Percentiles rank a stretch among this genome's conserved stretches.
These are phyloP conservation scores for Gossypium longicalyx DNA, from an alignment of 345 rosid genomes.

Conservation along the genomic window DNA sequence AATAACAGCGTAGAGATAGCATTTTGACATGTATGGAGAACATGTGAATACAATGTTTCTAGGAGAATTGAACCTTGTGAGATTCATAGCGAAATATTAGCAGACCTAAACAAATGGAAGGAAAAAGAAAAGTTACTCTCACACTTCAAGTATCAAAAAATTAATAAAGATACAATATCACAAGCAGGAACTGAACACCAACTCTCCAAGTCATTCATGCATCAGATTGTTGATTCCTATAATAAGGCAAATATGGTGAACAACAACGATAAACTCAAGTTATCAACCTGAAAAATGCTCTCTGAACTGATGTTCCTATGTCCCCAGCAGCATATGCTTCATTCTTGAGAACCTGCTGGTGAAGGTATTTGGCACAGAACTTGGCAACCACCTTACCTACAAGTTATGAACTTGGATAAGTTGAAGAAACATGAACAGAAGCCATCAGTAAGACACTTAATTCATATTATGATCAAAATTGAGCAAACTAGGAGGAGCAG, in stretches of 20 bases:
- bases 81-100: neutral
- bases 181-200: neutral
- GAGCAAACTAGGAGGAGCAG: neutral
- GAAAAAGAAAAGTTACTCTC: neutral
- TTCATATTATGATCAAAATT: neutral
- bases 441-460: neutral
- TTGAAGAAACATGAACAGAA: neutral
- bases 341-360: slow-evolving; percentile 66
- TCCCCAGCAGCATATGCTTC: slow-evolving; percentile 75
- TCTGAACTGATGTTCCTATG: slow-evolving; percentile 61
- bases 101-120: neutral
- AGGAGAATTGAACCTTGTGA: neutral
- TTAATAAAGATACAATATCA: neutral
- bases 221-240: neutral
- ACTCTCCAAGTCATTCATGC: neutral
- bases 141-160: neutral
- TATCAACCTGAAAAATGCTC: slow-evolving; percentile 72
- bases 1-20: neutral
- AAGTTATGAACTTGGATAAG: slow-evolving; percentile 14
- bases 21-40: neutral
- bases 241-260: neutral
- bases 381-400: slow-evolving; percentile 92
- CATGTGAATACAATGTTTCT: neutral
- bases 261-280: neutral
- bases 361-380: slow-evolving; percentile 88